phyloP scores from a whole-genome alignment of 495 filamentous ascomycete species.

The Xylaria palmicola region DNA sequence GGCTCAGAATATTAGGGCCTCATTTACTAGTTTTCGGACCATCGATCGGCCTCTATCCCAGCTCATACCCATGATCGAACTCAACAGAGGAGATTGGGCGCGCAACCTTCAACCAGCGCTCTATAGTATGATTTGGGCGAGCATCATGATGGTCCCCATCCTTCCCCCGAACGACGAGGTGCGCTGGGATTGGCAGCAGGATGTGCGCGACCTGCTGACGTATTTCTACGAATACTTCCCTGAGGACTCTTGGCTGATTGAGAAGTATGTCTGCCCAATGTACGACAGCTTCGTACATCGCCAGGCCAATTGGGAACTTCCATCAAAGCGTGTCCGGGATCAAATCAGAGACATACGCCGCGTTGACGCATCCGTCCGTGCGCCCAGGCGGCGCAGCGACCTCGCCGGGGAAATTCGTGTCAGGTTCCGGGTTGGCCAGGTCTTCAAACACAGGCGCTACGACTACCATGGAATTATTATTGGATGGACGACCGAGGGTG shows the following conservation, averaged over 20 bases:
- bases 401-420: conserved; percentile 25
- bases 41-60: conserved; percentile 29
- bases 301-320: conserved; percentile 29
- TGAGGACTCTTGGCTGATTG: conserved; percentile 66
- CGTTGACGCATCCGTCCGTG: conserved; percentile 19
- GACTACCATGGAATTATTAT: conserved; percentile 76
- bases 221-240: conserved; percentile 67
- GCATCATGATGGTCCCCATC: conserved; percentile 59
- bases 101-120: conserved; percentile 64
- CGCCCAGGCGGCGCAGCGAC: conserved; percentile 28
- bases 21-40: conserved; percentile 38
- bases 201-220: conserved; percentile 60
- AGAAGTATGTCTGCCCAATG: conserved; percentile 63
- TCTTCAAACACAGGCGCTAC: conserved; percentile 82
- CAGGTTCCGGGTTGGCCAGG: conserved; percentile 72
- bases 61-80: conserved; percentile 34
- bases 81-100: conserved; percentile 35
- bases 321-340: conserved; percentile 31
- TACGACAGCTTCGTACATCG: conserved; percentile 38
- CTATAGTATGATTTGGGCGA: conserved; percentile 77
- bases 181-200: conserved; percentile 41
- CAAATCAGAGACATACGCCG: conserved; percentile 31
- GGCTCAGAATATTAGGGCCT: conserved; percentile 72
- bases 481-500: conserved; percentile 70
- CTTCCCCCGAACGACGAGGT: conserved; percentile 32